Evolutionary conservation across 1,284 basidiomycete species (phyloP).

Genomic region (Trametes hirsuta): DNA sequence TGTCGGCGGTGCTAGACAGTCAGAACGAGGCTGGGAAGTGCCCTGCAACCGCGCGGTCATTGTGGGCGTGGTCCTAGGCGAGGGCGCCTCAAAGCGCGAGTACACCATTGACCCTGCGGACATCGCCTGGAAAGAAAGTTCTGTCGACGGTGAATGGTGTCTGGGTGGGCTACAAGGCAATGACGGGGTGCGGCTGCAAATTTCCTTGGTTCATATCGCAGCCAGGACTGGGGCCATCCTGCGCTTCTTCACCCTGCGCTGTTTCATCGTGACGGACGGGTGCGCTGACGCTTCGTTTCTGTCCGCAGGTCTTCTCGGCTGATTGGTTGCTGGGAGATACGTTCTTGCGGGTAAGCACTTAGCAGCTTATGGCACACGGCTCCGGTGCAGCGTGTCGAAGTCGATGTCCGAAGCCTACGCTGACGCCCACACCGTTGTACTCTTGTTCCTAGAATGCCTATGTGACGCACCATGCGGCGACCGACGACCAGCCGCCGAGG

Average conservation of each 20-base stretch:
- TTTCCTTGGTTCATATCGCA: background rate
- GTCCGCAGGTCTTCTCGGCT: conserved; percentile 53
- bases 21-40: conserved; percentile 52
- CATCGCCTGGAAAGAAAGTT: conserved; percentile 51
- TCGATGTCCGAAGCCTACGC: background rate
- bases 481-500: conserved; percentile 43
- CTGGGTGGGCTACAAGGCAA: conserved; percentile 60
- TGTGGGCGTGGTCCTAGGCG: conserved; percentile 52
- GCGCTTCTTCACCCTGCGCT: background rate
- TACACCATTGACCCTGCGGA: conserved; percentile 56
- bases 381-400: background rate
- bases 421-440: conserved; percentile 5
- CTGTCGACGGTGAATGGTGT: conserved; percentile 51
- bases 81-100: conserved; percentile 39
- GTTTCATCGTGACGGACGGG: conserved; percentile 10
- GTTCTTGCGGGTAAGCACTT: conserved; percentile 51
- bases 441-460: conserved; percentile 51
- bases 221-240: background rate
- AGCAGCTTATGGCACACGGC: background rate
- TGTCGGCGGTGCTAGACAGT: conserved; percentile 46
- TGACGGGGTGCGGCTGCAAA: conserved; percentile 43
- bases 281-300: conserved; percentile 10
- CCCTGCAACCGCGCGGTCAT: conserved; percentile 50
- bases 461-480: conserved; percentile 49
- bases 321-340: conserved; percentile 66